Base-by-base conservation (phyloP, 2,329 filamentous ascomycete species). In the Aspergillus fumigatiaffinis region DNA sequence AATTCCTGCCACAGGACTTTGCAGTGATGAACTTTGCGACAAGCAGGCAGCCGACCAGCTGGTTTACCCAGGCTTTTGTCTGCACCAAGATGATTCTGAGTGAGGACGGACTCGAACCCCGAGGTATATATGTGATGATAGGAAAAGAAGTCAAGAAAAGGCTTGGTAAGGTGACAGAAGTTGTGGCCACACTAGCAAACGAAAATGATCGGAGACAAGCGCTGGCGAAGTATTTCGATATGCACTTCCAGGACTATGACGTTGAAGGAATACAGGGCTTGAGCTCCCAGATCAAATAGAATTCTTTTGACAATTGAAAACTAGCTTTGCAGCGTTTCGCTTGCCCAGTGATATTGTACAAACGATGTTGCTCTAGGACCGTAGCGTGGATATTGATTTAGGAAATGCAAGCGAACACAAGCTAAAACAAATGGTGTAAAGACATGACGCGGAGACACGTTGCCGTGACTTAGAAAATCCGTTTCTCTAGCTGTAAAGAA, bases 1-100 rank as follows among this genome's bases (percentile, higher is more conserved):
- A 89, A 70, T 89, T 88, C 69, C 68, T 84, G 35, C 80, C 79
- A 3, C 71, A 76, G 47, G 87, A 90, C 70, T 89, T 85, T 64
- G 79, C 78, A 38, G 75, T 87, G 5, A 78, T 87, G 76, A 88
- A 84, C 69, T 83, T 77, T 63, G 82, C 68, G 50, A 84, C 82
- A 1, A 84, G 82, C 60, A 78, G 77, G 48, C 76, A 73, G 55
- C 71, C 74, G 23, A 68, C 70, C 29, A 82, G 77, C 55, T 83
- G 79, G 68, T 87, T 88, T 68, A 82, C 80, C 10, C 73, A 77
- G 55, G 78, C 68, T 2, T 70, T 87, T 38, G 68, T 87, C 21
- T 79, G 82, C 55, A 76, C 79, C 53, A 81, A 77, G 68, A 84
- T 86, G 71, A 72, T 87, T 58, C 66, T 84, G 55, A 72, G 83